These are phyloP conservation scores for Cryptococcus sp. DNA, from an alignment of 1,284 basidiomycete species.

Conservation along the genomic window DNA sequence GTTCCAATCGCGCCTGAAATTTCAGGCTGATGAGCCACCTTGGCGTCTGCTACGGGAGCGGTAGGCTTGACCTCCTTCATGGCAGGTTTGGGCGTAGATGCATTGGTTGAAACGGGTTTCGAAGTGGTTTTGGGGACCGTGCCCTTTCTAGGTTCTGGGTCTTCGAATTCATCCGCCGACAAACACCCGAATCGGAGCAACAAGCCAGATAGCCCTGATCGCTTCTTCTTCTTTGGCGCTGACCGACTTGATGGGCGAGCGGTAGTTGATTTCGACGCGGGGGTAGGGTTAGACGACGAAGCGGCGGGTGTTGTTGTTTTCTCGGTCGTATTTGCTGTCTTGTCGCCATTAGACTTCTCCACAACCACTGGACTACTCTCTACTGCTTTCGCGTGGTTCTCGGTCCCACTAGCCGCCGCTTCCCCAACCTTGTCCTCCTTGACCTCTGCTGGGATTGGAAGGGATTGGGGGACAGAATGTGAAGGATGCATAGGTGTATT, in stretches of 20 bases:
- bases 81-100: background rate
- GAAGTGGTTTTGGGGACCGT: slow-evolving; percentile 9
- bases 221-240: slow-evolving; percentile 32
- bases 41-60: background rate
- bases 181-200: slow-evolving; percentile 40
- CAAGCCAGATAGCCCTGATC: slow-evolving; percentile 35
- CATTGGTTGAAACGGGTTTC: slow-evolving; percentile 7
- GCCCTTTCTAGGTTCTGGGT: slow-evolving; percentile 9
- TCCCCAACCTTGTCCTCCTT: background rate
- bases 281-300: background rate
- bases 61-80: background rate
- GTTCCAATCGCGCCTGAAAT: background rate
- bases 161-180: slow-evolving; percentile 40
- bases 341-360: background rate
- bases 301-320: background rate
- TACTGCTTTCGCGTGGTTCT: background rate
- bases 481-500: background rate
- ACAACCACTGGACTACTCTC: background rate
- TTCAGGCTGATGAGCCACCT: background rate
- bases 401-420: background rate
- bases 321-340: background rate
- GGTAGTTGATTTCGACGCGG: background rate
- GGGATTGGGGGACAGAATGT: background rate
- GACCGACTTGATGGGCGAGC: background rate
- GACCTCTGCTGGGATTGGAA: background rate